Conservation (phyloP, 331 rosid genomes). For the Arachis monticola region DNA sequence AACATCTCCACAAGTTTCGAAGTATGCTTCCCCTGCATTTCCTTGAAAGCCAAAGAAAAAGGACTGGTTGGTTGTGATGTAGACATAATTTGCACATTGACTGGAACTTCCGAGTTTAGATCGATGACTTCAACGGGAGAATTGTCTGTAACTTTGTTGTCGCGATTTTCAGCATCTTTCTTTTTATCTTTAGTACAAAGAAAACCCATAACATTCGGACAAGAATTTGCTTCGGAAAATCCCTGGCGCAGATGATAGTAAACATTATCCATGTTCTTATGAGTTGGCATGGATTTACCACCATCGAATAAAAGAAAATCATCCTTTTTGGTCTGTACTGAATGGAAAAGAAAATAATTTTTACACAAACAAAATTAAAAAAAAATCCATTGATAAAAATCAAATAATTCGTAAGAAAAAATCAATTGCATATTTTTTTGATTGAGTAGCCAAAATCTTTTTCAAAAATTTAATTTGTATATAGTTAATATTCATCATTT, state of each 20-base stretch:
- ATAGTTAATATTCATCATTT: constrained; percentile 16
- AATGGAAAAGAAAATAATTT: constrained; percentile 63
- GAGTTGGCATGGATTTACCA: constrained; percentile 50
- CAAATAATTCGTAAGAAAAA: not conserved
- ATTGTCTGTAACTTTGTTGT: constrained; percentile 45
- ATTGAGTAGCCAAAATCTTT: not conserved
- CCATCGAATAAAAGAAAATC: constrained; percentile 65
- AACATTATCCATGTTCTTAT: constrained; percentile 55
- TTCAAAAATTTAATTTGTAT: constrained; percentile 17
- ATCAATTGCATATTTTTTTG: not conserved
- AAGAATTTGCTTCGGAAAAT: constrained; percentile 50
- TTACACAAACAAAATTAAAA: constrained; percentile 58
- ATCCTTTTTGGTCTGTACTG: constrained; percentile 93
- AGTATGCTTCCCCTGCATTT: constrained; percentile 49
- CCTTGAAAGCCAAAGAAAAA: constrained; percentile 42
- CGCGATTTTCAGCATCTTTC: constrained; percentile 41
- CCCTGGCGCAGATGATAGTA: constrained; percentile 49
- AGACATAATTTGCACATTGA: constrained; percentile 48
- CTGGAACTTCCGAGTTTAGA: constrained; percentile 51
- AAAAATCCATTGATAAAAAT: not conserved
- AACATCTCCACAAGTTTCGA: constrained; percentile 57
- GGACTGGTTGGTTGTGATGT: constrained; percentile 48
- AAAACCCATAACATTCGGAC: constrained; percentile 65
- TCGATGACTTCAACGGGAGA: constrained; percentile 50
- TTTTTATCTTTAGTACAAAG: constrained; percentile 44